phyloP scores from a whole-genome alignment of 2,329 filamentous ascomycete genomes.

The Colletotrichum trifolii region DNA sequence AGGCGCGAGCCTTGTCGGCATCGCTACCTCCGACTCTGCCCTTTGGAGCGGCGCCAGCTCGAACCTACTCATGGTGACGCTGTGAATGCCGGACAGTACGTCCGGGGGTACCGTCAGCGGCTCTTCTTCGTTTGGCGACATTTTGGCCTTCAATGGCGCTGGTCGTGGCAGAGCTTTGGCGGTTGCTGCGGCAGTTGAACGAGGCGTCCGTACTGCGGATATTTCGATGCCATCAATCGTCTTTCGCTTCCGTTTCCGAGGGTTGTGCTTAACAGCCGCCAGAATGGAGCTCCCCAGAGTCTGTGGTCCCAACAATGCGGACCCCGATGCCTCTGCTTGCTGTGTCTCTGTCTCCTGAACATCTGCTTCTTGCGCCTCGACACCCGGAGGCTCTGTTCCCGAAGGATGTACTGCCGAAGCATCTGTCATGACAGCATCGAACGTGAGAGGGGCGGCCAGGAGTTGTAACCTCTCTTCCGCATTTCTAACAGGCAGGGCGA shows the following conservation, averaged over 20 bases:
- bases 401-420: no score
- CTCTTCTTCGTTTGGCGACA: conserved; percentile 10
- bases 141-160: conserved; percentile 11
- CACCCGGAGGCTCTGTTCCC: no score
- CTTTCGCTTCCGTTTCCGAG: conserved; percentile 59
- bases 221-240: conserved; percentile 53
- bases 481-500: no score
- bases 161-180: conserved; percentile 41
- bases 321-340: no score
- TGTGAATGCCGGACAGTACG: conserved; percentile 26
- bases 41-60: conserved; percentile 15
- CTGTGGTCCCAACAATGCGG: conserved; percentile 14
- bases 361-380: no score
- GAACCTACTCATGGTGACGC: conserved; percentile 16
- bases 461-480: no score
- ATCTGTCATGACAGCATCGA: no score
- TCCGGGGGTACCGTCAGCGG: conserved; percentile 12
- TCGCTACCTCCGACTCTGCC: not conserved
- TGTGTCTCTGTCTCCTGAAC: no score
- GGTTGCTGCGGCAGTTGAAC: not conserved
- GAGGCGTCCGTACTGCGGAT: conserved; percentile 9
- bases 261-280: conserved; percentile 61
- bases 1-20: conserved; percentile 12
- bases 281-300: conserved; percentile 55
- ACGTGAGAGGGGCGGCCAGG: no score